Conservation (phyloP, 306 rosid genomes). For the Quercus rubra region DNA sequence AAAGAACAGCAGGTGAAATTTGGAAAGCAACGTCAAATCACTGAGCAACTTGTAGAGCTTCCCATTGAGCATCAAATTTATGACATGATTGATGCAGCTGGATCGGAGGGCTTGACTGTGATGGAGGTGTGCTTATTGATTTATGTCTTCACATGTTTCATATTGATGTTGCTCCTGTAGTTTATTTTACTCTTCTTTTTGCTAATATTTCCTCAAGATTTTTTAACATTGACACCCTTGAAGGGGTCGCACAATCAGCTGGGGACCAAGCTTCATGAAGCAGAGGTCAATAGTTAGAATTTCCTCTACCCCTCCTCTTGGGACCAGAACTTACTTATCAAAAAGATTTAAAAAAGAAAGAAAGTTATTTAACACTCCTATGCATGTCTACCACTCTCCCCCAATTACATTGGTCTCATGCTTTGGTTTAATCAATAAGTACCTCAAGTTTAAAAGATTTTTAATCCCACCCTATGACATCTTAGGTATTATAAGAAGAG, state of each 20-base stretch:
- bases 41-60: slow-evolving; percentile 72
- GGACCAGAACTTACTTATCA: too few species aligned
- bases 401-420: neutral
- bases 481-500: neutral
- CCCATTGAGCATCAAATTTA: slow-evolving; percentile 71
- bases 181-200: neutral
- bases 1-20: slow-evolving; percentile 41
- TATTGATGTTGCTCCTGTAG: neutral
- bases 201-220: neutral
- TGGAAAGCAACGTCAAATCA: slow-evolving; percentile 44
- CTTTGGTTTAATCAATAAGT: neutral
- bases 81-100: slow-evolving; percentile 72
- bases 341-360: too few species aligned
- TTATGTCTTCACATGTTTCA: slow-evolving; percentile 13
- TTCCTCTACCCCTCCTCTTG: too few species aligned
- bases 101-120: slow-evolving; percentile 58
- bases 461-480: neutral
- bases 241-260: too few species aligned
- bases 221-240: neutral
- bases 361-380: too few species aligned
- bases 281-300: too few species aligned
- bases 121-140: slow-evolving; percentile 56
- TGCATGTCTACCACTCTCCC: neutral
- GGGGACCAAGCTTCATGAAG: too few species aligned
- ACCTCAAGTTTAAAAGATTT: neutral